Base-by-base conservation (phyloP, 257 asterid genomes). In the Solanum medicagineum region DNA sequence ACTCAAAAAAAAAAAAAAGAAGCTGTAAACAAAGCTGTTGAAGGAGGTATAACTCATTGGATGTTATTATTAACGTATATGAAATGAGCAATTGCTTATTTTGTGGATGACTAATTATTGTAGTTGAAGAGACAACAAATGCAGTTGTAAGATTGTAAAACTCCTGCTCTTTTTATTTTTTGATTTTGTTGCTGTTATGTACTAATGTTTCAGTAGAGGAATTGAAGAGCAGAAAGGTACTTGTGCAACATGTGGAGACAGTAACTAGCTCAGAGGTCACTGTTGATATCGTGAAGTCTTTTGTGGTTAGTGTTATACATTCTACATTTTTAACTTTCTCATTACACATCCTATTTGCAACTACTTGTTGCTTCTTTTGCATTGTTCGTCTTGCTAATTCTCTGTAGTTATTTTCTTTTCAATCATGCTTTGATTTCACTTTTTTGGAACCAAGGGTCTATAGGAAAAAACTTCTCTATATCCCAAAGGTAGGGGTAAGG, bases 181-280 rank as follows among this genome's bases (percentile, higher is more conserved):
- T 53, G 13, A 6, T 26, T 24, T 51, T 32, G 22, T 2, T 20
- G 26, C 49, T 60, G 68, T 85, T 42, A 19, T 62, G 84, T 84
- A 45, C 84, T 55, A 83, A 70, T 85, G 81, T 87, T 85, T 29
- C 89, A 93, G 98, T 84, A 29, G 94, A 91, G 87, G 97, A 90
- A 89, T 86, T 83, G 84, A 92, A 86, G 90, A 85, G 90, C 79
- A 91, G 85, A 87, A 96, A 96, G 93, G 83, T 96, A 54, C 90
- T 96, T 87, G 97, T 96, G 73, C 96, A 81, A 15, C 98, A 90
- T 74, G 94, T 94, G 87, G 98, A 96, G 92, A 94, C 98, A 60
- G 89, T 93, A 54, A 85, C 90, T 70, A 93, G 91, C 91, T 87
- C 97, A 9, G 89, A 87, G 86, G 92, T 92, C 79, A 90, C 98